Evolutionary conservation across 345 rosid genomes (phyloP).

Genomic region (Tarenaya hassleriana): DNA sequence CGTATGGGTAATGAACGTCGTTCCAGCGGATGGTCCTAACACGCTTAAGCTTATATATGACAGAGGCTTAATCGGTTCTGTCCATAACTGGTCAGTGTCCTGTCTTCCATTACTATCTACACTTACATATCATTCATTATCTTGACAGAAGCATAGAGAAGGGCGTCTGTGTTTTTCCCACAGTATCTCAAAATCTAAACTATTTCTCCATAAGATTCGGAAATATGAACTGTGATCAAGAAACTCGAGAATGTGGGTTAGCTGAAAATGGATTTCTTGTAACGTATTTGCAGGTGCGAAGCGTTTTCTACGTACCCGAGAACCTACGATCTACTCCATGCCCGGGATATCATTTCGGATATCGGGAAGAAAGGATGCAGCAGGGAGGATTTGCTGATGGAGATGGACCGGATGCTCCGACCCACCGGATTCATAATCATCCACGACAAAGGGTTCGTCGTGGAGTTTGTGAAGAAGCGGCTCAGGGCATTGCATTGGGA

Average conservation of each 20-base stretch:
- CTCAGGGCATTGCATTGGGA: conserved; percentile 81
- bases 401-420: conserved; percentile 92
- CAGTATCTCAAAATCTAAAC: no score
- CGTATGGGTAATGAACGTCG: conserved; percentile 93
- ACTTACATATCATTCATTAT: background rate
- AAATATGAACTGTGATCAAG: no score
- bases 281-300: conserved; percentile 87
- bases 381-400: conserved; percentile 67
- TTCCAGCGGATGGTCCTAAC: conserved; percentile 78
- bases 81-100: conserved; percentile 62
- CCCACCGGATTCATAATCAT: conserved; percentile 76
- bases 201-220: no score
- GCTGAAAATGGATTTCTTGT: no score
- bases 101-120: background rate
- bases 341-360: conserved; percentile 64
- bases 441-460: conserved; percentile 58
- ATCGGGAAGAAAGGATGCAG: conserved; percentile 73
- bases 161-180: no score
- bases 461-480: conserved; percentile 64
- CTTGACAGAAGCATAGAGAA: no score
- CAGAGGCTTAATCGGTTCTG: conserved; percentile 72
- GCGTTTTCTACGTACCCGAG: conserved; percentile 84
- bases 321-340: conserved; percentile 83
- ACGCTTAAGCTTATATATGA: conserved; percentile 76
- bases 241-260: no score